Conservation (phyloP, 441 rosid species). For the Metrosideros polymorpha region DNA sequence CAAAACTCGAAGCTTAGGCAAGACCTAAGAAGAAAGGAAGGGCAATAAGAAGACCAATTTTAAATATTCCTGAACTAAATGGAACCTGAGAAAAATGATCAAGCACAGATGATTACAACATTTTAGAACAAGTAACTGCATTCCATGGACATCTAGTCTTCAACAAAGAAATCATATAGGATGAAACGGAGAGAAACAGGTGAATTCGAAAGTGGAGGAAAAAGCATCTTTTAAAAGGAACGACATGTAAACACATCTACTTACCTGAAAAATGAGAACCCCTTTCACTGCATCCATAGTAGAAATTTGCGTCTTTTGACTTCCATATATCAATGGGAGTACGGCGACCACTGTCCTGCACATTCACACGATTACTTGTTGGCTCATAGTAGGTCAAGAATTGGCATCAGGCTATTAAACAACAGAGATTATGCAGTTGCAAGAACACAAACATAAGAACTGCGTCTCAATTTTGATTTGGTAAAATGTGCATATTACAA, state of each 20-base stretch:
- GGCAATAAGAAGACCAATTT: neutral
- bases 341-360: slow-evolving; percentile 43
- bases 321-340: slow-evolving; percentile 82
- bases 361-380: neutral
- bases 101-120: neutral
- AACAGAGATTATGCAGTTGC: neutral
- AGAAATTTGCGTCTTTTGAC: slow-evolving; percentile 52
- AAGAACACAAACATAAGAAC: neutral
- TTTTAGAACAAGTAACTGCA: neutral
- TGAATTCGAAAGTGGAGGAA: neutral
- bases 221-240: neutral
- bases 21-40: neutral
- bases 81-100: neutral
- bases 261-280: slow-evolving; percentile 56
- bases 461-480: neutral
- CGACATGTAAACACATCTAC: slow-evolving; percentile 7
- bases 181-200: neutral
- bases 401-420: neutral
- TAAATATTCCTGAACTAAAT: neutral
- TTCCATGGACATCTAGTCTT: neutral
- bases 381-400: neutral
- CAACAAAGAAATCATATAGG: neutral
- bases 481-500: neutral
- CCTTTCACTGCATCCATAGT: slow-evolving; percentile 80
- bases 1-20: neutral